These are phyloP conservation scores for Suhomyces coccinellae DNA, from an alignment of 1,139 yeast genomes.

Conservation along the genomic window DNA sequence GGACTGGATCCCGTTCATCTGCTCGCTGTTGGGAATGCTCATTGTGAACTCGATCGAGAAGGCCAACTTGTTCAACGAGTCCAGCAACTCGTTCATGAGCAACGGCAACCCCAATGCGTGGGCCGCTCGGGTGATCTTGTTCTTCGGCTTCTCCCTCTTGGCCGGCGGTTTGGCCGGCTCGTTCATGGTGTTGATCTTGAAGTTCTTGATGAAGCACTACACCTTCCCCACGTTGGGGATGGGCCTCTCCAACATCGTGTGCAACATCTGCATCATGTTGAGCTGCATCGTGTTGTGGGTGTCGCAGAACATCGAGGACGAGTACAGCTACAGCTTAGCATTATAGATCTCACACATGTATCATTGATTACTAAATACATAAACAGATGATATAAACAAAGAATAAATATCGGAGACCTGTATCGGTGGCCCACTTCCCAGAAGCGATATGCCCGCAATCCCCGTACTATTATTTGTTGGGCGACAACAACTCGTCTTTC, in stretches of 20 bases:
- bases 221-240: slow-evolving; percentile 86
- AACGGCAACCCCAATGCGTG: slow-evolving; percentile 65
- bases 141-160: slow-evolving; percentile 85
- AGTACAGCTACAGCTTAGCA: slow-evolving; percentile 87
- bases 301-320: slow-evolving; percentile 93
- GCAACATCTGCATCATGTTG: slow-evolving; percentile 77
- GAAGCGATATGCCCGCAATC: slow-evolving; percentile 7
- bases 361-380: slow-evolving; percentile 10
- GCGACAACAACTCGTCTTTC: slow-evolving; percentile 35
- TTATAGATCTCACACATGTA: slow-evolving; percentile 36
- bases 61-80: slow-evolving; percentile 62
- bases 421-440: slow-evolving; percentile 8
- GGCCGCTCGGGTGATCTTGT: slow-evolving; percentile 90
- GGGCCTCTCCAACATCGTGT: slow-evolving; percentile 88
- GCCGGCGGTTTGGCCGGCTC: slow-evolving; percentile 97
- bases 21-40: slow-evolving; percentile 87
- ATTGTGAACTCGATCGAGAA: slow-evolving; percentile 92
- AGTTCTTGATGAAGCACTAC: slow-evolving; percentile 77
- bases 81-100: slow-evolving; percentile 53
- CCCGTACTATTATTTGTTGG: slow-evolving; percentile 6
- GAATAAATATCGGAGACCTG: slow-evolving; percentile 9
- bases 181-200: slow-evolving; percentile 80
- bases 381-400: slow-evolving; percentile 10
- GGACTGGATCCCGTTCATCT: slow-evolving; percentile 93
- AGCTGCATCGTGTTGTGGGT: slow-evolving; percentile 90